phyloP scores from a whole-genome alignment of 306 rosid species.

The Acacia acuminata region DNA sequence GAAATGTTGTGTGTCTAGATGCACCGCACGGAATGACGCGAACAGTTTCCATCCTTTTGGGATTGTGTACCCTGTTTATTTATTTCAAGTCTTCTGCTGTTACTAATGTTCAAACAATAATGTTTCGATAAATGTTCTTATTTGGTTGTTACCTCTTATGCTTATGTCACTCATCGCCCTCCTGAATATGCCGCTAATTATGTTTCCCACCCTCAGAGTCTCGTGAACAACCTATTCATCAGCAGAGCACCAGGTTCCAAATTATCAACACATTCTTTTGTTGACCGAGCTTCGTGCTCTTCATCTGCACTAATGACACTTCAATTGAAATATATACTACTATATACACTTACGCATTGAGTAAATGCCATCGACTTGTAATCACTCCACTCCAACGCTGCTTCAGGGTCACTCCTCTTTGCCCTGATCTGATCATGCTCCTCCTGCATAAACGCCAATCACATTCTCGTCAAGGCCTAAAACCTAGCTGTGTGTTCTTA shows the following conservation, averaged over 20 bases:
- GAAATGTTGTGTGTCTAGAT: slow-evolving; percentile 74
- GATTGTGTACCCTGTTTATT: slow-evolving; percentile 73
- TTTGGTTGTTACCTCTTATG: slow-evolving; percentile 65
- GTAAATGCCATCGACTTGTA: slow-evolving; percentile 94
- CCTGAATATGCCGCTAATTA: slow-evolving; percentile 88
- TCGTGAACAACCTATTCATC: slow-evolving; percentile 75
- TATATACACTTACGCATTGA: slow-evolving; percentile 68
- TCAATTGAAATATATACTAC: background rate
- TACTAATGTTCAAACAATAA: background rate
- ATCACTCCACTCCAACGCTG: slow-evolving; percentile 77
- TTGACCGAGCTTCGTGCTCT: background rate
- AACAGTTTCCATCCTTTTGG: slow-evolving; percentile 95
- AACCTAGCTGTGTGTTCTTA: background rate
- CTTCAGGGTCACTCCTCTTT: slow-evolving; percentile 45
- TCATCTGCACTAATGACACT: background rate
- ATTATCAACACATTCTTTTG: slow-evolving; percentile 27
- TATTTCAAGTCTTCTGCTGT: background rate
- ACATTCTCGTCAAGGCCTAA: background rate
- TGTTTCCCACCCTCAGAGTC: slow-evolving; percentile 80
- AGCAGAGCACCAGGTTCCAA: background rate
- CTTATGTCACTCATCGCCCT: slow-evolving; percentile 69
- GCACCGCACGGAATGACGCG: slow-evolving; percentile 93
- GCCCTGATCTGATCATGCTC: slow-evolving; percentile 83
- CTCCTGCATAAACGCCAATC: slow-evolving; percentile 51
- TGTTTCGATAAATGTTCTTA: background rate